Base-by-base conservation (phyloP, 1,284 basidiomycete genomes). In the Pisolithus thermaeus region DNA sequence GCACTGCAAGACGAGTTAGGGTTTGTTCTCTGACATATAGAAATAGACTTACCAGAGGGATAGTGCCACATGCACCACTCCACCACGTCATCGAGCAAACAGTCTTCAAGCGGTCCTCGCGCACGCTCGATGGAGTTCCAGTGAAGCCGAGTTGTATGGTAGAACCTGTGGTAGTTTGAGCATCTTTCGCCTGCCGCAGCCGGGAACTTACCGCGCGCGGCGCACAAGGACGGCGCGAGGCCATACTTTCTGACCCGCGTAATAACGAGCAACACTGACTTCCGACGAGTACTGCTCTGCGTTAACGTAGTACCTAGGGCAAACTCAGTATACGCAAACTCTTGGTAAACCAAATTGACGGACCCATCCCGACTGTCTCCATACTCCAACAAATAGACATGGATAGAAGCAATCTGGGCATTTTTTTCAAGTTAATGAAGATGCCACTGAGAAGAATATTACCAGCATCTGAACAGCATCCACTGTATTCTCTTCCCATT, bases 31-130 rank as follows among this genome's bases (percentile, higher is more conserved):
- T 11, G 22, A 25, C 16, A 38, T 12, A n/a, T 22, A 52, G 39
- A 28, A 20, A 3, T 42, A 9, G 1, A 58, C 70, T 52, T 58
- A 77, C 75, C 71, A 49, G 77, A 73, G 7, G 89, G 80, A 68
- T 92, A 95, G 52, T 89, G 80, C 77, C 90, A 93, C 64, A 95
- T 76, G 5, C 85, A 87, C 78, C 93, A 92, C 59, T 92, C 84
- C 8, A 88, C 78, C 28, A 96, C 70, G 61, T 92, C 89, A 61
- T 83, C 81, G 56, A 96, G 87, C 14, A 96, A 75, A 37, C 71
- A 68, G 62, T 95, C 86, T 66, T 93, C 88, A 20, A 89, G 70
- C 3, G 73, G 70, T 0, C 87, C 83, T 42, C 92, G 79, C 52
- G 74, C 72, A 41, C 92, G 80, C 63, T 92, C 84, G 28, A 85